These are phyloP conservation scores for Gracilaria domingensis DNA, from an alignment of 23 red algal species.

Conservation along the genomic window DNA sequence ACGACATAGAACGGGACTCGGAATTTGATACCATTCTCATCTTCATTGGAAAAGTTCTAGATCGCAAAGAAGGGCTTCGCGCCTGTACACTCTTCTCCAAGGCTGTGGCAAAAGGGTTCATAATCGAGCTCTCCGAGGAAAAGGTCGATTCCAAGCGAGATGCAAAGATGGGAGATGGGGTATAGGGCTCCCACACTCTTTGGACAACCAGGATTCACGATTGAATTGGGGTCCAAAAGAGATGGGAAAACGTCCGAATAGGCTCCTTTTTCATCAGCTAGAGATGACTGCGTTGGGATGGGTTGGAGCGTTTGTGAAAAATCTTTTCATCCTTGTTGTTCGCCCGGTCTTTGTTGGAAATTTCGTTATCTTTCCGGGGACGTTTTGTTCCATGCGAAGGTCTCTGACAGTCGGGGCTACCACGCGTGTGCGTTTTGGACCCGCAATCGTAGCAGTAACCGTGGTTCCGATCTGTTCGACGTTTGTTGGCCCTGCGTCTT, in stretches of 20 bases:
- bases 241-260: background rate
- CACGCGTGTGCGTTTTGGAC: background rate
- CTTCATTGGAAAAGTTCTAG: background rate
- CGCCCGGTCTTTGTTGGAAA: background rate
- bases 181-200: background rate
- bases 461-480: background rate
- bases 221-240: background rate
- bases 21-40: background rate
- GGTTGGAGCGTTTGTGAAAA: conserved; percentile 1
- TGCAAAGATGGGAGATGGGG: background rate
- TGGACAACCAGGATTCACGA: background rate
- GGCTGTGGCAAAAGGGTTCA: background rate
- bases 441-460: conserved; percentile 24
- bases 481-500: background rate
- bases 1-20: background rate
- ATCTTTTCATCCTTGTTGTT: background rate
- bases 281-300: conserved; percentile 1
- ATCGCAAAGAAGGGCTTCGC: background rate
- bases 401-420: background rate
- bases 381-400: background rate
- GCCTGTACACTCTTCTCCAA: background rate
- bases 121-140: background rate
- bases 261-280: background rate
- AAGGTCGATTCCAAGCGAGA: background rate
- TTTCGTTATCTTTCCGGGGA: background rate